Evolutionary conservation across 2,329 filamentous ascomycete species (phyloP).

Genomic region (Verticillium klebahnii): DNA sequence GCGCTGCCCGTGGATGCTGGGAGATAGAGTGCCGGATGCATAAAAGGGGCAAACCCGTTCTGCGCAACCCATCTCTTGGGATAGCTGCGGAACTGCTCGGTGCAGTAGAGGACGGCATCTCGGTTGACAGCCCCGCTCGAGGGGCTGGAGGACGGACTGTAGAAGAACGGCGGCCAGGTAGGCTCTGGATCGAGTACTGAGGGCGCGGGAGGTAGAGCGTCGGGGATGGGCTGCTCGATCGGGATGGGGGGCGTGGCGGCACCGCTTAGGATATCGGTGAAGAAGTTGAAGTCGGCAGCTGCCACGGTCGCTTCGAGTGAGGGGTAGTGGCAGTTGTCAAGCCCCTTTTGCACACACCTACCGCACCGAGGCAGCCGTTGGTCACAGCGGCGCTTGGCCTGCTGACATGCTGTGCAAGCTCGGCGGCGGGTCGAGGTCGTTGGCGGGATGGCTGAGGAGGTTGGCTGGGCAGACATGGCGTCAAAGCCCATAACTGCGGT

Average conservation of each 20-base stretch:
- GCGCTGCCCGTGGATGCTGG: conserved; percentile 5
- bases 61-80: conserved; percentile 19
- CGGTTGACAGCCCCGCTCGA: conserved; percentile 5
- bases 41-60: conserved; percentile 19
- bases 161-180: conserved; percentile 11
- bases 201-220: conserved; percentile 7
- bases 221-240: conserved; percentile 3
- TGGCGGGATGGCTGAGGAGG: conserved; percentile 8
- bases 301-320: conserved; percentile 13
- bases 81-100: conserved; percentile 14
- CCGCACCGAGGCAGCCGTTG: conserved; percentile 26
- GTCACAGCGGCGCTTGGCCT: conserved; percentile 31
- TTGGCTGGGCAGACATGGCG: conserved; percentile 12
- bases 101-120: conserved; percentile 12
- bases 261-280: conserved; percentile 16
- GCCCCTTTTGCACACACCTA: conserved; percentile 21
- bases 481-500: background rate
- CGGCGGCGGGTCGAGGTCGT: conserved; percentile 17
- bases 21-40: conserved; percentile 21
- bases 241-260: conserved; percentile 4
- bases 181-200: background rate
- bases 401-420: conserved; percentile 29
- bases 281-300: conserved; percentile 19
- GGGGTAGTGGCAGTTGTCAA: conserved; percentile 18
- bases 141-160: conserved; percentile 6